A percentile compares a stretch with the other conserved stretches of the same genome.
Conservation (phyloP, 2,329 filamentous ascomycete species). For the Fusarium haematococcum region DNA sequence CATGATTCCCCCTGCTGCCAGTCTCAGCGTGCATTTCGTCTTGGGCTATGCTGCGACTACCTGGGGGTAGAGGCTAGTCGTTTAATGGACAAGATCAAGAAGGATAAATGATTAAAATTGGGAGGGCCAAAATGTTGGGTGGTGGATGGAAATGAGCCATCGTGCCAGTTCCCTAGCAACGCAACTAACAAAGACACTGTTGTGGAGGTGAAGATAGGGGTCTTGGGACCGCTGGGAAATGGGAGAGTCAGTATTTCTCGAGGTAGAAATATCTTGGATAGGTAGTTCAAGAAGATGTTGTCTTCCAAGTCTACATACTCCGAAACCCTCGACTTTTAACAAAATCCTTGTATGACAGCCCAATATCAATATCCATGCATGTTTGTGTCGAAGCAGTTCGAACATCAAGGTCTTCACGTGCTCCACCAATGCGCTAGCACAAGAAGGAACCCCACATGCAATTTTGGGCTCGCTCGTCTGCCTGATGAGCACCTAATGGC, state of each 20-base stretch:
- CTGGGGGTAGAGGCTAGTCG: background rate
- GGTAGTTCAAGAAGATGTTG: background rate
- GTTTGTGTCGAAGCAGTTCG: background rate
- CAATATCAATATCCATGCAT: background rate
- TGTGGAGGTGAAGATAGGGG: slow-evolving; percentile 5
- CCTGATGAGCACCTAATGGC: background rate
- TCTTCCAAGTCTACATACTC: background rate
- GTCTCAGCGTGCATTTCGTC: slow-evolving; percentile 15
- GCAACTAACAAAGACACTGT: slow-evolving; percentile 2
- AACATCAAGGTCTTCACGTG: slow-evolving; percentile 1
- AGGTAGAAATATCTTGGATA: background rate
- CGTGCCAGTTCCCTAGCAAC: slow-evolving; percentile 19
- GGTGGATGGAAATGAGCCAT: slow-evolving; percentile 12
- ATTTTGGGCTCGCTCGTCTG: slow-evolving; percentile 21
- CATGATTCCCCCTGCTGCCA: slow-evolving; percentile 23
- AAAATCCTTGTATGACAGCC: background rate
- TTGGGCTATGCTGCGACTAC: background rate
- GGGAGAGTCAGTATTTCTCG: background rate
- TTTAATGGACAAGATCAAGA: background rate
- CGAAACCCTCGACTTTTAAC: background rate
- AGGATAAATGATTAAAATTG: slow-evolving; percentile 6
- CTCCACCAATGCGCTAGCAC: slow-evolving; percentile 19
- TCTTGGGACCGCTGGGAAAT: background rate
- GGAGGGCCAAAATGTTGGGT: background rate
- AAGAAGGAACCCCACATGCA: slow-evolving; percentile 17